phyloP scores from a whole-genome alignment of 2,329 filamentous ascomycete genomes.

The Fusarium sambucinum region DNA sequence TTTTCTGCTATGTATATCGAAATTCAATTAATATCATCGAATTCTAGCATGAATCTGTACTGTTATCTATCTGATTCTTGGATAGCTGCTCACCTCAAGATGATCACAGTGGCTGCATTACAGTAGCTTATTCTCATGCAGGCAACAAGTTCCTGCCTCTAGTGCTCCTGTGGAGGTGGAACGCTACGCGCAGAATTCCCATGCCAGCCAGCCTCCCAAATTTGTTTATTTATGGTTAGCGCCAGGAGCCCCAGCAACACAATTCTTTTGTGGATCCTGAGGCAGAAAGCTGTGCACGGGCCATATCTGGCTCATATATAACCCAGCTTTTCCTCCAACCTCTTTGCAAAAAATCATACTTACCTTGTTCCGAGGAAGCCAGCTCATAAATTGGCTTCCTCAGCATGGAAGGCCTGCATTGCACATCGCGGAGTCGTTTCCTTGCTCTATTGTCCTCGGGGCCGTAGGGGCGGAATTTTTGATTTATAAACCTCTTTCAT shows the following conservation, averaged over 20 bases:
- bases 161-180: conserved; percentile 12
- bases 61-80: not conserved
- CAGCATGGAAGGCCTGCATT: conserved; percentile 65
- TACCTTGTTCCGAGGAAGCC: conserved; percentile 62
- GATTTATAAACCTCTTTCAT: conserved; percentile 62
- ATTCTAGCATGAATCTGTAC: not conserved
- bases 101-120: conserved; percentile 3
- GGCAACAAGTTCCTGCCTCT: conserved; percentile 14
- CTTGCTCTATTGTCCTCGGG: conserved; percentile 65
- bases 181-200: conserved; percentile 3
- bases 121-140: conserved; percentile 15
- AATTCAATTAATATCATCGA: too few species aligned
- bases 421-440: conserved; percentile 65
- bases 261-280: conserved; percentile 57
- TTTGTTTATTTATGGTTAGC: conserved; percentile 9
- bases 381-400: conserved; percentile 60
- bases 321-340: not conserved
- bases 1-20: not conserved
- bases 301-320: conserved; percentile 54
- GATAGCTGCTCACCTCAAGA: not conserved
- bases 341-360: conserved; percentile 62
- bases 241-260: not conserved
- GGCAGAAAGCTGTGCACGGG: conserved; percentile 51
- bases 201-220: conserved; percentile 18
- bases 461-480: conserved; percentile 67